Conservation (phyloP, 1,284 basidiomycete species). For the Porogramme epimiltina region DNA sequence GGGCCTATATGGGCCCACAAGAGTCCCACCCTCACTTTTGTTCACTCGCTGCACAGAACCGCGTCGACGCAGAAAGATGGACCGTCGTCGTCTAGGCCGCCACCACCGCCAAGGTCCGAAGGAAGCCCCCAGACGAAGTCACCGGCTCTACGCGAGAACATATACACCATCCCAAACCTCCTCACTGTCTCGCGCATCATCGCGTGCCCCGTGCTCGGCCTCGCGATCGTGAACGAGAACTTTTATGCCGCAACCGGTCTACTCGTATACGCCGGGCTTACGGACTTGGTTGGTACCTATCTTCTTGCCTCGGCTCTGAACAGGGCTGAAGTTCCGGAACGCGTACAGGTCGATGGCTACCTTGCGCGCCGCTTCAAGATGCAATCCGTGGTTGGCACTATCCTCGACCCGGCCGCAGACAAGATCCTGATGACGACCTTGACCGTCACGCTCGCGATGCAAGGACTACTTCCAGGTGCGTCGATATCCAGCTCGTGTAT, state of each 20-base stretch:
- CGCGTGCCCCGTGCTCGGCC: constrained; percentile 89
- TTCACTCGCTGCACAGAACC: too few relatives aligned
- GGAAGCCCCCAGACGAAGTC: neutral
- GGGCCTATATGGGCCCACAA: too few relatives aligned
- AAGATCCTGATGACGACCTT: constrained; percentile 96
- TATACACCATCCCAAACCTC: constrained; percentile 93
- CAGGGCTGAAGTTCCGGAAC: constrained; percentile 9
- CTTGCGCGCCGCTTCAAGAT: constrained; percentile 86
- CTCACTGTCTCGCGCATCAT: constrained; percentile 87
- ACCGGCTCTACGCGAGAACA: constrained; percentile 69
- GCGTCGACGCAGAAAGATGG: too few relatives aligned
- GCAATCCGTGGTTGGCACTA: constrained; percentile 88
- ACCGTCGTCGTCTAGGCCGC: too few relatives aligned
- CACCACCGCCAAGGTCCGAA: too few relatives aligned
- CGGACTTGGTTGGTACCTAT: constrained; percentile 75
- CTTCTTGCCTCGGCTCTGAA: constrained; percentile 4
- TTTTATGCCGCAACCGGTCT: constrained; percentile 81
- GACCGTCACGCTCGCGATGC: constrained; percentile 84
- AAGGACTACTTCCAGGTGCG: constrained; percentile 83
- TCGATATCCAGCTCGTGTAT: constrained; percentile 13
- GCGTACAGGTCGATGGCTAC: constrained; percentile 81
- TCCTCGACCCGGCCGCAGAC: constrained; percentile 97
- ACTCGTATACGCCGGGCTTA: constrained; percentile 86
- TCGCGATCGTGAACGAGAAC: constrained; percentile 87
- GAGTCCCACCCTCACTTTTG: too few relatives aligned